Base-by-base conservation (phyloP, 1,284 basidiomycete species). In the Ceratobasidium sp. region DNA sequence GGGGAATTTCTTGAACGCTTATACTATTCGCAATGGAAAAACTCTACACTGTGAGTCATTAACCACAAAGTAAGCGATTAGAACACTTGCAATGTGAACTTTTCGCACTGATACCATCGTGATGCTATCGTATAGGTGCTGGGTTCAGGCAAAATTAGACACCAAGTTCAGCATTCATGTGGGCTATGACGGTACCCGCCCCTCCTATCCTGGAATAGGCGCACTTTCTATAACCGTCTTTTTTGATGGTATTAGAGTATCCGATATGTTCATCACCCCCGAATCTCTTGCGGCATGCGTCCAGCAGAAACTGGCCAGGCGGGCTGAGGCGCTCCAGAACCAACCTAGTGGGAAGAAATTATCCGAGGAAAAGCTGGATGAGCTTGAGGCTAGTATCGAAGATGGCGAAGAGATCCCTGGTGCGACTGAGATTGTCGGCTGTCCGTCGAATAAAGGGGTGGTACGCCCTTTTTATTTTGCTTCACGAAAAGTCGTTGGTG, bases 231-330 rank as follows among this genome's bases (percentile, higher is more conserved):
- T 34, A 13, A 49, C 43, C 3, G 43, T 64, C 2, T 64, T 31
- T 22, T 64, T 64, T n/a, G 62, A 64, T 24, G 62, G 43, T 5
- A 63, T 48, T 2, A 39, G 41, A 2, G 41, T 46, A 63, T 63
- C 61, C 6, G 61, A 63, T n/a, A 39, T 19, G 6, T 63, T 63
- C 19, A 48, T 63, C 22, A 29, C 29, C 13, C 14, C 61, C 9
- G 61, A 46, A 39, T 27, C n/a, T 1, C 46, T 63, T 27, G 24
- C 39, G 1, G 9, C 24, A 41, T 39, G 61, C n/a, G 61, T 39
- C 46, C 22, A 22, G 14, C 14, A 29, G 22, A 48, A 43, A 37
- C 22, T 19, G n/a, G n/a, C 56, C 3, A 59, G n/a, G 19, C 31
- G 56, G n/a, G 58, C 37, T 11, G n/a, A 41, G 37, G 58, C 13